Evolutionary conservation across 805 yeast genomes (phyloP).

Genomic region (Kluyveromyces nonfermentans): DNA sequence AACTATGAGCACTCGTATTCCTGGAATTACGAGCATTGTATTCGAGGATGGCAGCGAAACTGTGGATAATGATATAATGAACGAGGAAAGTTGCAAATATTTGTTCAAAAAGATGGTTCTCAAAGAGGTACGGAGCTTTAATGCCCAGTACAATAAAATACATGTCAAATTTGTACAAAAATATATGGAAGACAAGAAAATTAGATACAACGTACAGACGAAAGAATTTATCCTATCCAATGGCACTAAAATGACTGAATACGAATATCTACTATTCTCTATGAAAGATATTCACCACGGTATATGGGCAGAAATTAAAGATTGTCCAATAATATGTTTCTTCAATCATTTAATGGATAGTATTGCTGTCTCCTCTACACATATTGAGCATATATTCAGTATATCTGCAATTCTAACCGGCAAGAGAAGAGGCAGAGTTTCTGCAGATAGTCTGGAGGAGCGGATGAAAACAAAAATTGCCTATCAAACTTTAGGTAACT

Average conservation of each 20-base stretch:
- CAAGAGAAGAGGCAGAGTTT: constrained; percentile 2
- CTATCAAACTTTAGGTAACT: constrained; percentile 1
- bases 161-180: not conserved
- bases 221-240: not conserved
- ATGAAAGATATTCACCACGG: constrained; percentile 1
- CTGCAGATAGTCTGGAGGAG: constrained; percentile 1
- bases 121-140: not conserved
- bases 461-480: constrained; percentile 3
- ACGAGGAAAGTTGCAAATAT: not conserved
- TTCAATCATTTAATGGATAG: constrained; percentile 2
- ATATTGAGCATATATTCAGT: constrained; percentile 3
- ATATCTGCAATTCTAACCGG: constrained; percentile 2
- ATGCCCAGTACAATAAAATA: constrained; percentile 3
- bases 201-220: not conserved
- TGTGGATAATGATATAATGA: not conserved
- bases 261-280: constrained; percentile 1
- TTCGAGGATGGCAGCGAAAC: constrained; percentile 2
- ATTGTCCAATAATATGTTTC: not conserved
- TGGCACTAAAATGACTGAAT: not conserved
- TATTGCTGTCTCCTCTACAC: constrained; percentile 4
- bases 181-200: not conserved
- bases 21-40: constrained; percentile 2
- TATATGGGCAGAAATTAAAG: constrained; percentile 1
- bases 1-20: not conserved
- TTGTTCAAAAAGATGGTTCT: constrained; percentile 1